Base-by-base conservation (phyloP, 1,284 basidiomycete genomes). In the Ustilago tritici region DNA sequence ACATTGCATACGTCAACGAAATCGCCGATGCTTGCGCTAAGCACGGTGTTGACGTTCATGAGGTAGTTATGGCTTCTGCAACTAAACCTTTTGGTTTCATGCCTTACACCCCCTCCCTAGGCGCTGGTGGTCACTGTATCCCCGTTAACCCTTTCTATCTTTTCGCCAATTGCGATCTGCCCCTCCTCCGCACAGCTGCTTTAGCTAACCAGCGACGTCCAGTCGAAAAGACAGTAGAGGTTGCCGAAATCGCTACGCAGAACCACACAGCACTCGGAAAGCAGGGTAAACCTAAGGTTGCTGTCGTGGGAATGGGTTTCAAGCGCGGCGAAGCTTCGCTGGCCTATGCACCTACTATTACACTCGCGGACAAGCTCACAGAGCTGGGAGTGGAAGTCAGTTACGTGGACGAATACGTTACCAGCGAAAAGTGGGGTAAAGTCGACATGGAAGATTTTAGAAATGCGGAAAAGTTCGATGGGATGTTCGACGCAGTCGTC, bases 1-100 rank as follows among this genome's bases (percentile, higher is more conserved):
- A 70, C 67, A 75, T 75, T 40, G 67, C 72, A n/a, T 75, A 75
- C 28, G 63, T 75, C 60, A 75, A 75, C 67, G 72, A 75, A 56
- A 75, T 75, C 12, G 62, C 72, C 17, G 72, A 75, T 49, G 72
- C 72, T 1, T 75, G 72, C 46, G 59, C 54, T 9, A 47, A 61
- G 34, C 72, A 65, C 55, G 67, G 67, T 1, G 63, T 75, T 1
- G 72, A 75, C 10, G 61, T 75, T 1, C 72, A 75, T 56, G 72
- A 70, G 49, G 72, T 70, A 6, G 60, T 59, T 52, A 58, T 36
- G n/a, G 72, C 72, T 31, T 61, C 57, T 9, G 56, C 59, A 4
- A 75, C 72, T 0, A 75, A 75, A 59, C 72, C 72, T 8, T 75
- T 75, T 34, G 72, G 72, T 17, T 75, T 69, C 67, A 73, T 66